Evolutionary conservation across 1,284 basidiomycete genomes (phyloP).

Genomic region (Sparassis latifolia): DNA sequence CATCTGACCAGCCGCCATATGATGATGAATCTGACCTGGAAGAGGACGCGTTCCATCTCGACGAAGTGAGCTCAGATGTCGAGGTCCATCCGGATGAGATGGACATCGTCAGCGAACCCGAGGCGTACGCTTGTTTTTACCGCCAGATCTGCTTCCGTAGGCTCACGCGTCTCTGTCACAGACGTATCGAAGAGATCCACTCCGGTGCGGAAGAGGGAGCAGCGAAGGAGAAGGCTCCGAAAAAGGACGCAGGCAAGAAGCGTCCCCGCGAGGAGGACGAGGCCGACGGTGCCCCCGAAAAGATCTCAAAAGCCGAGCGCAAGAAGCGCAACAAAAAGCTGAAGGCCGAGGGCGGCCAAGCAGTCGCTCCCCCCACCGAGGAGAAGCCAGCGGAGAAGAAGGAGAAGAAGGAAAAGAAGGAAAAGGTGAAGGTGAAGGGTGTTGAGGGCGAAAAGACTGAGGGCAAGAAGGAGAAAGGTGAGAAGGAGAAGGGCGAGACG

Average conservation of each 20-base stretch:
- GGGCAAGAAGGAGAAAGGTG: constrained; percentile 31
- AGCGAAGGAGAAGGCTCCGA: constrained; percentile 9
- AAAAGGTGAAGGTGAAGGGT: constrained; percentile 37
- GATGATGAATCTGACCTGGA: constrained; percentile 35
- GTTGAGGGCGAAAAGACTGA: constrained; percentile 28
- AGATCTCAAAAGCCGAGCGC: constrained; percentile 47
- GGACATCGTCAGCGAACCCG: constrained; percentile 47
- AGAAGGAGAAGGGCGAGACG: constrained; percentile 45
- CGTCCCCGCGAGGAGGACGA: constrained; percentile 53
- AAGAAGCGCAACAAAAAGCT: constrained; percentile 74
- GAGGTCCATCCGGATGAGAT: constrained; percentile 57
- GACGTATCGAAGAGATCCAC: constrained; percentile 57
- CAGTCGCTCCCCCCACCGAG: constrained; percentile 36
- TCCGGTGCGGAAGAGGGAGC: constrained; percentile 30
- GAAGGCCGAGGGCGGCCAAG: constrained; percentile 56
- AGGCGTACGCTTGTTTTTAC: constrained; percentile 24
- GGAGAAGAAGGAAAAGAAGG: constrained; percentile 31
- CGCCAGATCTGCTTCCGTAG: background rate
- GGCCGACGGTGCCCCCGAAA: constrained; percentile 35
- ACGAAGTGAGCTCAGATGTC: constrained; percentile 73
- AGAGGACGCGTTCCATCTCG: constrained; percentile 53
- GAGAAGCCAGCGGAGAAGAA: constrained; percentile 28
- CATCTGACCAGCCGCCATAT: constrained; percentile 43
- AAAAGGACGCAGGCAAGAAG: constrained; percentile 37
- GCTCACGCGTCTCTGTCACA: constrained; percentile 16